A percentile compares a stretch with the other conserved stretches of the same genome.
Evolutionary conservation across 1,139 yeast genomes (phyloP).

Genomic region (Candida tunisiensis): DNA sequence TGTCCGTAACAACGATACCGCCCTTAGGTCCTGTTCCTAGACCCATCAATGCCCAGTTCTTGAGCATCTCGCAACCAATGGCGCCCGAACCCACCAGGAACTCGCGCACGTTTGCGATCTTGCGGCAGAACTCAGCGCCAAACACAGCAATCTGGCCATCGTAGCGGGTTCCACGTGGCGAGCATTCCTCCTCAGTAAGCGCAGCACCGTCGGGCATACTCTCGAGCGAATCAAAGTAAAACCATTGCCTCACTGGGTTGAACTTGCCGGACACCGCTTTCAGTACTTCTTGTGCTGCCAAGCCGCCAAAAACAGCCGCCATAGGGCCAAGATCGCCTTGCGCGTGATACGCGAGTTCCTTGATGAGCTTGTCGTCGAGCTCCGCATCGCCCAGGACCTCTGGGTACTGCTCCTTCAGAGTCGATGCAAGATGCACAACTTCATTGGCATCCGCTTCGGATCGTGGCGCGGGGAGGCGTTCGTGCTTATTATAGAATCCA

Average conservation of each 20-base stretch:
- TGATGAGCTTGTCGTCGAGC: constrained; percentile 48
- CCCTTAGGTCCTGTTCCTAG: constrained; percentile 87
- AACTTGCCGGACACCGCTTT: constrained; percentile 93
- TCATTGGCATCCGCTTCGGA: constrained; percentile 62
- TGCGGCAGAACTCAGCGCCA: constrained; percentile 62
- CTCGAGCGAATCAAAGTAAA: constrained; percentile 89
- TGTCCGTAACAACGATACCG: constrained; percentile 73
- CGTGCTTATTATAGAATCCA: constrained; percentile 46
- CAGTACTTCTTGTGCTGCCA: constrained; percentile 91
- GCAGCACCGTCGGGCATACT: constrained; percentile 51
- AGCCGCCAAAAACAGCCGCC: constrained; percentile 84
- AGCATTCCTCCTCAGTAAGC: constrained; percentile 55
- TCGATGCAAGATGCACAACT: constrained; percentile 40
- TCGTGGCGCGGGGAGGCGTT: constrained; percentile 58
- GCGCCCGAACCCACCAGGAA: constrained; percentile 98
- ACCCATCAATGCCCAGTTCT: constrained; percentile 97
- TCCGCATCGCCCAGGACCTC: constrained; percentile 37
- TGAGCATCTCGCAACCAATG: constrained; percentile 97
- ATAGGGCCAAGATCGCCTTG: constrained; percentile 86
- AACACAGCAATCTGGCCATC: constrained; percentile 91
- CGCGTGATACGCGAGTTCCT: constrained; percentile 68
- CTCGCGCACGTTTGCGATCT: constrained; percentile 58
- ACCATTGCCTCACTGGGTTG: constrained; percentile 76
- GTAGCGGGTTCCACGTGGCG: constrained; percentile 68
- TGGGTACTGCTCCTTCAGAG: constrained; percentile 44